Percentiles rank a stretch among this genome's conserved stretches.
Conservation (phyloP, 768 basidiomycete genomes). For the Agaricus subrufescens region DNA sequence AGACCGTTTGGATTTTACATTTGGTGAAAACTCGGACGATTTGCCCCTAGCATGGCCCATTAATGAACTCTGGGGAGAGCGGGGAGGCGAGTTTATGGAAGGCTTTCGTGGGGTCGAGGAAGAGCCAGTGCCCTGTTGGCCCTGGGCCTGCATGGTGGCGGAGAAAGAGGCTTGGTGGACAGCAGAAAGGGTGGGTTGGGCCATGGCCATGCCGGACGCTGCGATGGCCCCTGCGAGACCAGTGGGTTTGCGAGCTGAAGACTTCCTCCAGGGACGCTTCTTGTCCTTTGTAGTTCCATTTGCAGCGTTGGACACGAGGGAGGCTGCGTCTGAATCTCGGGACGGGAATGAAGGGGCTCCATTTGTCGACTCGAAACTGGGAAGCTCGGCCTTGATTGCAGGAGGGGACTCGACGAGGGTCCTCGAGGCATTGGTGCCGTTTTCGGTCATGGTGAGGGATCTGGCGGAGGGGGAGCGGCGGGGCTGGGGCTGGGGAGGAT, state of each 20-base stretch:
- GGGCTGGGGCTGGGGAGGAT: neutral
- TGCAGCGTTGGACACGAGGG: conserved; percentile 19
- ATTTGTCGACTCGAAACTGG: conserved; percentile 11
- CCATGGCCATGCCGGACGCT: conserved; percentile 63
- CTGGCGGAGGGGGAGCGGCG: conserved; percentile 4
- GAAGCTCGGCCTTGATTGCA: conserved; percentile 24
- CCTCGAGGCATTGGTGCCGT: conserved; percentile 18
- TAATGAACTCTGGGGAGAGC: conserved; percentile 22
- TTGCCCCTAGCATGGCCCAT: conserved; percentile 2
- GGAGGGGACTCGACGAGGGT: conserved; percentile 45
- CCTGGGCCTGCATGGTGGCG: neutral
- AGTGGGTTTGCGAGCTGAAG: conserved; percentile 42
- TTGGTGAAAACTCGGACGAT: conserved; percentile 26
- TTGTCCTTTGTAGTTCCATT: conserved; percentile 21
- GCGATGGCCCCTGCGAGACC: conserved; percentile 67
- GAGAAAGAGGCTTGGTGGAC: conserved; percentile 33
- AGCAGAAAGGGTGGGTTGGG: conserved; percentile 45
- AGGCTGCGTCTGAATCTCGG: conserved; percentile 17
- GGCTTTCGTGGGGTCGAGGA: conserved; percentile 5
- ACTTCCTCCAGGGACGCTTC: conserved; percentile 40
- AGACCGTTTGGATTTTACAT: conserved; percentile 19
- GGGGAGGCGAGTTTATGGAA: conserved; percentile 17
- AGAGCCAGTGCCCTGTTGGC: neutral
- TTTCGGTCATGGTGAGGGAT: conserved; percentile 2
- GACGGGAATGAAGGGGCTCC: conserved; percentile 8